Conservation (phyloP, 2,329 filamentous ascomycete species). For the Scedosporium boydii region DNA sequence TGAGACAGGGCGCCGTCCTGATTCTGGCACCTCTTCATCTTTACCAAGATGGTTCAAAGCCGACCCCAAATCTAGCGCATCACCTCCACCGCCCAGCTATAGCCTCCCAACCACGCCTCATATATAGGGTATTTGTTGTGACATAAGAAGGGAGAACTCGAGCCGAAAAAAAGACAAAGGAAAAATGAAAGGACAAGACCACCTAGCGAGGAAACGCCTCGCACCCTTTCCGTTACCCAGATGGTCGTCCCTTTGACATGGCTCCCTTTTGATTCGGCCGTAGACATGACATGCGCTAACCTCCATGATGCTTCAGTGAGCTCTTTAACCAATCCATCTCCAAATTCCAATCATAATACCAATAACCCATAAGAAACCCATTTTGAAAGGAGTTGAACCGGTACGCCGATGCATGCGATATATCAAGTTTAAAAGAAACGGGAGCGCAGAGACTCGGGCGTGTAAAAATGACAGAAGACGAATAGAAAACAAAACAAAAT, state of each 20-base stretch:
- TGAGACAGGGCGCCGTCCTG: background rate
- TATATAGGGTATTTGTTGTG: background rate
- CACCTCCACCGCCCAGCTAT: too few species aligned
- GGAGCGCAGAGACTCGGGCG: background rate
- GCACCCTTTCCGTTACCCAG: background rate
- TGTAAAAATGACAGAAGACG: background rate
- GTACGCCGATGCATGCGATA: constrained; percentile 1
- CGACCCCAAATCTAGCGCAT: too few species aligned
- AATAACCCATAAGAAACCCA: background rate
- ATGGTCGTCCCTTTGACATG: background rate
- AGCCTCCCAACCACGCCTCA: background rate
- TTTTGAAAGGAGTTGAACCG: background rate
- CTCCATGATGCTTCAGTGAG: background rate
- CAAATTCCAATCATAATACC: background rate
- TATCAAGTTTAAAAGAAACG: background rate
- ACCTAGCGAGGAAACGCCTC: background rate
- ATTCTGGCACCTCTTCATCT: background rate
- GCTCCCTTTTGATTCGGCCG: background rate
- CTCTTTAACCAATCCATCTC: background rate
- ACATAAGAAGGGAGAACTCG: background rate
- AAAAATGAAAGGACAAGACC: background rate
- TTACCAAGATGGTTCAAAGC: background rate
- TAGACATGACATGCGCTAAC: background rate
- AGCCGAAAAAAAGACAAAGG: background rate
- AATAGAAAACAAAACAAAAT: background rate